Evolutionary conservation across 1,139 yeast genomes (phyloP).

Genomic region (Diutina siamensis): DNA sequence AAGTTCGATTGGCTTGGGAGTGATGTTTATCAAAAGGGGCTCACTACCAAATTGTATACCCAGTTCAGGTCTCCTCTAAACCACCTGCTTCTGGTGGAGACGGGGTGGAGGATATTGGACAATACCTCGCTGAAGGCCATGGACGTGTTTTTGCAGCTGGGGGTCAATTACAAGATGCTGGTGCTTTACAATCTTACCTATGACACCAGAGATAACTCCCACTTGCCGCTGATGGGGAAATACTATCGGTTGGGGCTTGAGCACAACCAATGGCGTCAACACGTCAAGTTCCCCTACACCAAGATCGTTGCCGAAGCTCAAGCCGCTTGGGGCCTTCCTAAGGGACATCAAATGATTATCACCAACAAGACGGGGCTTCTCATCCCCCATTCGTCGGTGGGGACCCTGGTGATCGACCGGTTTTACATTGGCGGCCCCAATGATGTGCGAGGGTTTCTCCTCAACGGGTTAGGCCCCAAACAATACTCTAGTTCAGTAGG

Average conservation of each 20-base stretch:
- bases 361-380: conserved; percentile 44
- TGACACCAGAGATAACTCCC: conserved; percentile 47
- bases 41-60: conserved; percentile 39
- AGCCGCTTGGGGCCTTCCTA: conserved; percentile 17
- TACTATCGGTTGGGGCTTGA: conserved; percentile 47
- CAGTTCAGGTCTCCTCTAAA: conserved; percentile 17
- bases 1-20: conserved; percentile 60
- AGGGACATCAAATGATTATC: conserved; percentile 23
- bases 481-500: conserved; percentile 54
- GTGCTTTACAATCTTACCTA: conserved; percentile 37
- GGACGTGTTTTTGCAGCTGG: conserved; percentile 36
- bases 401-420: conserved; percentile 14
- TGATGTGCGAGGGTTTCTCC: conserved; percentile 63
- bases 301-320: conserved; percentile 41
- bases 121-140: conserved; percentile 27
- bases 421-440: conserved; percentile 65
- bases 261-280: conserved; percentile 12
- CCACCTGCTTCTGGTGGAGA: conserved; percentile 58
- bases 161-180: conserved; percentile 50
- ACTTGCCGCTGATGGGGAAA: conserved; percentile 50
- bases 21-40: conserved; percentile 47
- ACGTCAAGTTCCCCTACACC: conserved; percentile 34
- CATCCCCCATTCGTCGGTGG: conserved; percentile 13
- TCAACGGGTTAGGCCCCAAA: conserved; percentile 83
- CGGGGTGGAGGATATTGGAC: conserved; percentile 48